A percentile compares a stretch with the other conserved stretches of the same genome.
These are phyloP conservation scores for Globisporangium paddicum DNA, from an alignment of 352 stramenopile genomes.

Conservation along the genomic window DNA sequence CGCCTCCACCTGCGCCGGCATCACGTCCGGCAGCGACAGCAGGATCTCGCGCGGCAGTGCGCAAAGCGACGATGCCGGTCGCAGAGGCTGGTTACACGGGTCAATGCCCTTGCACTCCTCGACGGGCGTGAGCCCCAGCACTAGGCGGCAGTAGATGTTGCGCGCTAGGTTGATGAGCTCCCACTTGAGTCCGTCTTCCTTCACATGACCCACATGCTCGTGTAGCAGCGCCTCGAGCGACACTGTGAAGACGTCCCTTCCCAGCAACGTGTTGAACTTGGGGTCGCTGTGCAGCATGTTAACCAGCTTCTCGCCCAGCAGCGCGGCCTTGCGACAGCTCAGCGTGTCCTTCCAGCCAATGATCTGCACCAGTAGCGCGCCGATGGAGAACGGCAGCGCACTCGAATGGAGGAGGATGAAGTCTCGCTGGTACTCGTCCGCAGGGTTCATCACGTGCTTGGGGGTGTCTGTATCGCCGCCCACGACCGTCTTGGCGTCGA, in stretches of 20 bases:
- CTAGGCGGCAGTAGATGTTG: slow-evolving; percentile 77
- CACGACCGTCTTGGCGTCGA: slow-evolving; percentile 75
- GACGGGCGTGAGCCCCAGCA: slow-evolving; percentile 54
- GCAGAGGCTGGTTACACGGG: slow-evolving; percentile 65
- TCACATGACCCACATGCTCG: slow-evolving; percentile 58
- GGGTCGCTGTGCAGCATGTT: slow-evolving; percentile 38
- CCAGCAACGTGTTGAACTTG: slow-evolving; percentile 40
- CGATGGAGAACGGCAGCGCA: slow-evolving; percentile 43
- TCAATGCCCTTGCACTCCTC: slow-evolving; percentile 82
- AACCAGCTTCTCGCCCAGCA: slow-evolving; percentile 62
- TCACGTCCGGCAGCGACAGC: slow-evolving; percentile 53
- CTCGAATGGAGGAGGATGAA: slow-evolving; percentile 50
- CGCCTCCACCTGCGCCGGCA: slow-evolving; percentile 28
- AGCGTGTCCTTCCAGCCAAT: slow-evolving; percentile 74
- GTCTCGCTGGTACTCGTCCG: slow-evolving; percentile 53
- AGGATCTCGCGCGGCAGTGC: slow-evolving; percentile 46
- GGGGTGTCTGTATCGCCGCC: slow-evolving; percentile 63
- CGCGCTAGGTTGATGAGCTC: slow-evolving; percentile 80
- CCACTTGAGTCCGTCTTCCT: slow-evolving; percentile 80
- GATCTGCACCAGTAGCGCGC: slow-evolving; percentile 45
- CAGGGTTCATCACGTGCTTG: slow-evolving; percentile 64
- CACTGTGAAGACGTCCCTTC: slow-evolving; percentile 57
- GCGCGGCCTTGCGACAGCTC: slow-evolving; percentile 54
- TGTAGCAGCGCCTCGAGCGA: slow-evolving; percentile 48
- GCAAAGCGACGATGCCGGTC: slow-evolving; percentile 38